Base-by-base conservation (phyloP, 106 monocot genomes). In the Amphibolis antarctica region DNA sequence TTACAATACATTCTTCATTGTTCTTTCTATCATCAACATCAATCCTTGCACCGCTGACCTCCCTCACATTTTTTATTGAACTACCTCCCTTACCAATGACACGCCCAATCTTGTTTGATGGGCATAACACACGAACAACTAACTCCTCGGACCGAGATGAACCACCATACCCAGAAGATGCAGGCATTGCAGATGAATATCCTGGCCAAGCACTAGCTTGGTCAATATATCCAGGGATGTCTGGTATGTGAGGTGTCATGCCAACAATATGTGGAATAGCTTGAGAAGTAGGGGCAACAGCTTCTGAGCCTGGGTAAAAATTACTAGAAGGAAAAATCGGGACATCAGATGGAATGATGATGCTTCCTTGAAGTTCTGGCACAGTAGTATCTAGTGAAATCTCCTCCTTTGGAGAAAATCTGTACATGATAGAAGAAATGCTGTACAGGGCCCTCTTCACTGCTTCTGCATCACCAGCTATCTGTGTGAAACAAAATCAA, bases 51-150 rank as follows among this genome's bases (percentile, higher is more conserved):
- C 89, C 89, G 72, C 78, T 96, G 19, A 71, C 44, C 66, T 89
- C 79, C 63, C 94, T 79, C 68, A 96, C 65, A 74, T 28, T 77
- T 76, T 82, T 96, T 14, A 96, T 84, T 13, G 84, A 75, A 45
- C 75, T 84, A 25, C 94, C 94, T 28, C 84, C 89, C 62, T 86
- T 96, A 22, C 94, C 94, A 71, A 96, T 96, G 59, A 96, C 94
- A 59, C 89, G 83, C 25, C 94, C 94, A 55, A 96, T 90, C 69
- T 81, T 84, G 62, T 82, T 79, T 59, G 79, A 76, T 50, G 94
- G 89, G 44, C 94, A 96, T 62, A 90, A 68, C 9, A 96, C 79
- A n/a, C 78, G 73, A 12, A 96, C 43, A 18, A 80, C 55, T 30
- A 96, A 61, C 48, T 96, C 89, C 53, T 80, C 89, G 6, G 84